These are phyloP conservation scores for Pseudofabraea citricarpa DNA, from an alignment of 2,329 filamentous ascomycete genomes.

Conservation along the genomic window DNA sequence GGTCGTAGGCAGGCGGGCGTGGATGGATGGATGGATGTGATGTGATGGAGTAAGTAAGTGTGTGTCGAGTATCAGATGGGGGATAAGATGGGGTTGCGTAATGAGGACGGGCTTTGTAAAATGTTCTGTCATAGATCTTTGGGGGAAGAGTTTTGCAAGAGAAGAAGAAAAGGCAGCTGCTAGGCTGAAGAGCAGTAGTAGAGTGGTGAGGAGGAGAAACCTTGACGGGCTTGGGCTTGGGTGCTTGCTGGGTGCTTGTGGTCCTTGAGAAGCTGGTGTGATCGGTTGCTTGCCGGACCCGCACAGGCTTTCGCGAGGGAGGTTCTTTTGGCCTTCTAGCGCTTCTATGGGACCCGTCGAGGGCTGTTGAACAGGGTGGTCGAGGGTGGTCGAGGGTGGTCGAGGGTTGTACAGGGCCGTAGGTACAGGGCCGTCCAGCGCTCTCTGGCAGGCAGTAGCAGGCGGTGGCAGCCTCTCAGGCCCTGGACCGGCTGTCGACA, in stretches of 20 bases:
- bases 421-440: neutral
- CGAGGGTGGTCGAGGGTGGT: neutral
- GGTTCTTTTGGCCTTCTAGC: neutral
- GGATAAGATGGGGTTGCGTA: slow-evolving; percentile 14
- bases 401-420: neutral
- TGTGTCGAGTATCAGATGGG: slow-evolving; percentile 5
- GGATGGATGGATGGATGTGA: too few species aligned
- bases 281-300: neutral
- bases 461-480: too few species aligned
- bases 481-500: too few species aligned
- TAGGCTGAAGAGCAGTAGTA: neutral
- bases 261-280: neutral
- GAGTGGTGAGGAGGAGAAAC: neutral
- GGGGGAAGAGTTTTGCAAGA: slow-evolving; percentile 2
- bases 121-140: slow-evolving; percentile 13
- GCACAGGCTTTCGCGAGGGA: neutral
- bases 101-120: slow-evolving; percentile 6
- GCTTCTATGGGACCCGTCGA: slow-evolving; percentile 2
- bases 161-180: neutral
- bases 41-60: too few species aligned
- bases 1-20: slow-evolving; percentile 17
- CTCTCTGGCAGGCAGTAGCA: neutral
- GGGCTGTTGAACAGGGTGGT: neutral
- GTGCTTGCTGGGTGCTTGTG: neutral
- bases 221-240: neutral